phyloP scores from a whole-genome alignment of 140 eudicot genomes.

The Ambrosia hybrid region DNA sequence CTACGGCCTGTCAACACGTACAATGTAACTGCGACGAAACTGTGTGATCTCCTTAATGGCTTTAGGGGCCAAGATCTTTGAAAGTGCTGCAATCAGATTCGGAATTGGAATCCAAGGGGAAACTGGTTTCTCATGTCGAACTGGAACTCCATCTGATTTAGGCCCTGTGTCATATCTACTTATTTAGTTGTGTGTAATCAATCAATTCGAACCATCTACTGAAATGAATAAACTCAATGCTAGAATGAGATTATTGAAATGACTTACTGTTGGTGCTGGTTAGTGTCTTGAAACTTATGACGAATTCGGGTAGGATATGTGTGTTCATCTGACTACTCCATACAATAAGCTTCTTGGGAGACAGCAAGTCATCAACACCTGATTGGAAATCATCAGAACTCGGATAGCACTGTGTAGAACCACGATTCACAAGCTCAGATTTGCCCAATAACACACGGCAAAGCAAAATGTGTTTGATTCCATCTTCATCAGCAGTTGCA shows the following conservation, averaged over 20 bases:
- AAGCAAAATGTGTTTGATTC: conserved; percentile 58
- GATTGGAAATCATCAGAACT: conserved; percentile 54
- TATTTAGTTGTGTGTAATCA: neutral
- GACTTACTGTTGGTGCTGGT: conserved; percentile 38
- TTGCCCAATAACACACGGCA: conserved; percentile 77
- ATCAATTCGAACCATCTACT: neutral
- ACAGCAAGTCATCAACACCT: conserved; percentile 47
- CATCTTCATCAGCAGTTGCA: conserved; percentile 53
- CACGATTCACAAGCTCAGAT: conserved; percentile 42
- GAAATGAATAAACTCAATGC: neutral
- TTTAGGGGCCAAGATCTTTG: conserved; percentile 54
- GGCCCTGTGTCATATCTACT: conserved; percentile 25
- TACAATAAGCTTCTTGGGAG: conserved; percentile 50
- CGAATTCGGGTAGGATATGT: conserved; percentile 61
- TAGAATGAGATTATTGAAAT: neutral
- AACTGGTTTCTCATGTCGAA: conserved; percentile 36
- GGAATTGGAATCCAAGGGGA: conserved; percentile 85
- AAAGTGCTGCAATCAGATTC: conserved; percentile 46
- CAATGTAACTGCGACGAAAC: conserved; percentile 47
- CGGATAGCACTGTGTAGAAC: conserved; percentile 53
- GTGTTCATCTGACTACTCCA: conserved; percentile 72
- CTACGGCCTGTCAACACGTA: conserved; percentile 20
- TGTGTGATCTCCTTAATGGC: conserved; percentile 41
- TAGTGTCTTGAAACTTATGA: conserved; percentile 54
- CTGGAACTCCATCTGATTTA: conserved; percentile 10